Evolutionary conservation across 2,329 filamentous ascomycete species (phyloP), one percentile per base, ranked within the genome.

Genomic region (Fusarium humuli): DNA sequence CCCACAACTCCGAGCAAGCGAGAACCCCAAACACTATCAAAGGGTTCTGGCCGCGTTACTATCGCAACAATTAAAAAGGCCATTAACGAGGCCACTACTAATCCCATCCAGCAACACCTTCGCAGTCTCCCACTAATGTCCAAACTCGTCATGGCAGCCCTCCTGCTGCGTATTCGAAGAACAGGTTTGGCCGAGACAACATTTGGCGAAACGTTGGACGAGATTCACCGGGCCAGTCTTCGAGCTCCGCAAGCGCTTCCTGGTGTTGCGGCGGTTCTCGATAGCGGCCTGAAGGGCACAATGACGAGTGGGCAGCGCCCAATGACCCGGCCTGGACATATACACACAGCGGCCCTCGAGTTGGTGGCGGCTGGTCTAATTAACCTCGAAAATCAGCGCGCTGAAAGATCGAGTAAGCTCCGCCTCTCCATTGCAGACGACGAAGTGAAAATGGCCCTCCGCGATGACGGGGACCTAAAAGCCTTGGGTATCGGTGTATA

Each of bases 51-150:
- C 60, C 87, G 91, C 54, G 96, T 99, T 42, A 98, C 94, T 2
- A 98, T 98, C 76, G 90, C 92, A 55, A 98, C 94, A 6, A 92
- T 98, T 79, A 97, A 97, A 80, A 90, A 93, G 77, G 96, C 96
- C 37, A 98, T 99, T 79, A 93, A 92, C 75, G 96, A 99, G 82
- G 94, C 95, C 7, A 98, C 95, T 1, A 94, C 92, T 6, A 97
- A 93, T 60, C 96, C 96, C 3, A 84, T 98, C 61, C 95, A 98
- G 77, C 93, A 96, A 78, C 94, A 94, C 76, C 87, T 99, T 37
- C 92, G 94, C 52, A 88, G 90, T 20, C 87, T 98, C 23, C 93
- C 96, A 0, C 86, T 98, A 44, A 87, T 91, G 27, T 90, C 91
- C 14, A 98, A 98, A 77, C 84, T 98, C 37, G 90, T 98, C 72